These are phyloP conservation scores for Cinchona pubescens DNA, from an alignment of 257 asterid genomes.

Conservation along the genomic window DNA sequence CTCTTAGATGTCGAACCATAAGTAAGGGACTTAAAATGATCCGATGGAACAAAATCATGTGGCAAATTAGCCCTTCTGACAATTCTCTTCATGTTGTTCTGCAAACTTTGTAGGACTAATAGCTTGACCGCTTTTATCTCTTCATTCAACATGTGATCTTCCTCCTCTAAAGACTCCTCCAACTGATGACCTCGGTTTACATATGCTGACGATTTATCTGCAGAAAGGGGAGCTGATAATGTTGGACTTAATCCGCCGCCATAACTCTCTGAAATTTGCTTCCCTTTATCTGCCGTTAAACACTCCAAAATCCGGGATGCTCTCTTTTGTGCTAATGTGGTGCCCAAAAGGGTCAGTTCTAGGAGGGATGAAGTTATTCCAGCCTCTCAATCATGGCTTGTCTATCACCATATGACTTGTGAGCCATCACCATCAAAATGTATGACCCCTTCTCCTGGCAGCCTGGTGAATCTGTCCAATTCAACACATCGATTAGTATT, in stretches of 20 bases:
- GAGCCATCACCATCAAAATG: slow-evolving; percentile 92
- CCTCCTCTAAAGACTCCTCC: slow-evolving; percentile 27
- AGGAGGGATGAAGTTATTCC: slow-evolving; percentile 69
- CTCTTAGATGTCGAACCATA: slow-evolving; percentile 82
- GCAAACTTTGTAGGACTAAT: slow-evolving; percentile 84
- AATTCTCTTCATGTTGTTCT: slow-evolving; percentile 80
- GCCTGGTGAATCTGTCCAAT: slow-evolving; percentile 75
- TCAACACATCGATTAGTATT: slow-evolving; percentile 52
- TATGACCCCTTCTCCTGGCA: slow-evolving; percentile 86
- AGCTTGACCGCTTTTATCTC: slow-evolving; percentile 83
- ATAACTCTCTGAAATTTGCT: slow-evolving; percentile 43
- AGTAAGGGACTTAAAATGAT: slow-evolving; percentile 64
- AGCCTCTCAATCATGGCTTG: slow-evolving; percentile 82
- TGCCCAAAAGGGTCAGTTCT: slow-evolving; percentile 75
- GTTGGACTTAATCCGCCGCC: slow-evolving; percentile 29
- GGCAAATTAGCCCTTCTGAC: slow-evolving; percentile 82
- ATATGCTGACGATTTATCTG: slow-evolving; percentile 11
- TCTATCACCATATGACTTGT: slow-evolving; percentile 67
- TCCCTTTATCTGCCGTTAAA: slow-evolving; percentile 67
- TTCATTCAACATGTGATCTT: slow-evolving; percentile 55
- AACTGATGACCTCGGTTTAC: slow-evolving; percentile 17
- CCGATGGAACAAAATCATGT: slow-evolving; percentile 73
- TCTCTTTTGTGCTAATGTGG: slow-evolving; percentile 74
- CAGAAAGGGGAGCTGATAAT: slow-evolving; percentile 58
- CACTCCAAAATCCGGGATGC: slow-evolving; percentile 85